phyloP scores from a whole-genome alignment of 140 eudicot genomes.

The Flaveria floridana region DNA sequence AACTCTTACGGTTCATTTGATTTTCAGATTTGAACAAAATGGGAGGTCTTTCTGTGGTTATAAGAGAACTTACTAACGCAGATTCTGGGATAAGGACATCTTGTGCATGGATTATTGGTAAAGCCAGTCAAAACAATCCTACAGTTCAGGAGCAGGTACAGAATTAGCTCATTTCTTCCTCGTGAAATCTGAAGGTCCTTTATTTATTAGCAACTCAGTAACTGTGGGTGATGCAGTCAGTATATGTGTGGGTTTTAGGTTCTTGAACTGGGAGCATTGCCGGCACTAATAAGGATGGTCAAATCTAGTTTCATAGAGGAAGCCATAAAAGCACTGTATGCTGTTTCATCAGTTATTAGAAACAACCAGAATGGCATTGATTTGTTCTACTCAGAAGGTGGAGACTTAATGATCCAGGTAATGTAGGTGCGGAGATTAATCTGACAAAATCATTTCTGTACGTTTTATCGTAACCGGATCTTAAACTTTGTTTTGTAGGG shows the following conservation, averaged over 20 bases:
- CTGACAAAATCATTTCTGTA: not conserved
- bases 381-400: conserved; percentile 59
- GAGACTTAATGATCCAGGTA: conserved; percentile 78
- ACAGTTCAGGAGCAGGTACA: conserved; percentile 81
- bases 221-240: conserved; percentile 2
- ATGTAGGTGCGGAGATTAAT: conserved; percentile 10
- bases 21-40: conserved; percentile 69
- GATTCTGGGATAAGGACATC: conserved; percentile 53
- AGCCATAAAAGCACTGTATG: conserved; percentile 79
- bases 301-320: conserved; percentile 56
- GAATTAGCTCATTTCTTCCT: conserved; percentile 5
- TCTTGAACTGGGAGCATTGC: conserved; percentile 61
- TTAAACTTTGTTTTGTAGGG: conserved; percentile 46
- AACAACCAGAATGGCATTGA: conserved; percentile 62
- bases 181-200: not conserved
- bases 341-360: conserved; percentile 84
- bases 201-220: not conserved
- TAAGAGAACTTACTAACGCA: conserved; percentile 56
- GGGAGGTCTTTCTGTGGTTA: conserved; percentile 70
- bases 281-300: conserved; percentile 64
- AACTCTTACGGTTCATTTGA: not conserved
- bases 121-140: conserved; percentile 88
- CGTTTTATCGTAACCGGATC: not conserved
- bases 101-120: conserved; percentile 84
- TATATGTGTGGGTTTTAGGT: conserved; percentile 45